Evolutionary conservation across 148 eudicot genomes (phyloP), one percentile per base, ranked within the genome.

Genomic region (Salicornia ramosissima): DNA sequence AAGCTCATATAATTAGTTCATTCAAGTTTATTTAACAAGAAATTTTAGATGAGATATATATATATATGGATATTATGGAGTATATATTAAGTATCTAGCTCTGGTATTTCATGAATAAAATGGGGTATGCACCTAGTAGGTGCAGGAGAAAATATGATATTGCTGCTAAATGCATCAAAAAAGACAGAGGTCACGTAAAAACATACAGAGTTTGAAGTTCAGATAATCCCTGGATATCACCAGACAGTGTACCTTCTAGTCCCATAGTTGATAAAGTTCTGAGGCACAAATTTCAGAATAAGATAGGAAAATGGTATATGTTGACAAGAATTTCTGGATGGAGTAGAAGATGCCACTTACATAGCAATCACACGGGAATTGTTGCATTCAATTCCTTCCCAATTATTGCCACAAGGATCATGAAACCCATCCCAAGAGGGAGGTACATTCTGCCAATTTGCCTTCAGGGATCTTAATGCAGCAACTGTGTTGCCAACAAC

Each of bases 191-290:
- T 15, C 18, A 39, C 62, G 53, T 33, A 43, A 73, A 58, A 62
- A 74, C 90, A 46, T 87, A 91, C 97, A 91, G 73, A 19, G 68
- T 77, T 70, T 75, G 79, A 77, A 91, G 71, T 68, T 84, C 90
- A 0, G 86, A 69, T 53, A 91, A 30, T n/a, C n/a, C 63, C 29
- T 47, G 53, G 68, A 91, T 84, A 73, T 87, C 96, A 61, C 89
- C 83, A 3, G 97, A 65, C 26, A 91, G 80, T 47, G 50, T 76
- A 59, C 97, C 97, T n/a, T 29, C 71, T 73, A 89, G 75, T 49
- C 78, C 77, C 68, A 77, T 77, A 79, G 83, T 84, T 56, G 90
- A 61, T 54, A 91, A 78, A 60, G 77, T 71, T 71, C 96, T 91
- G 83, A 29, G 76, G 80, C 50, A 29, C 39, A 62, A 71, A 71